Evolutionary conservation across 176 grass and related monocot genomes (phyloP).

Genomic region (Sorghum bicolor): Sorghum_bicolor_NCBIv3 NC_012875.2:32358001-32358500

Average conservation of each 20-base stretch:
- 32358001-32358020: constrained; percentile 50
- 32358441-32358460: constrained; percentile 93
- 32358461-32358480: constrained; percentile 97
- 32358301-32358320: constrained; percentile 76
- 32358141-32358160: constrained; percentile 91
- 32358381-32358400: constrained; percentile 89
- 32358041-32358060: constrained; percentile 75
- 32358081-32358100: constrained; percentile 96
- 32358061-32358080: constrained; percentile 83
- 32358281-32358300: constrained; percentile 98
- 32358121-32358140: constrained; percentile 86
- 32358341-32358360: constrained; percentile 91
- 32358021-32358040: constrained; percentile 50
- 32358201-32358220: constrained; percentile 96
- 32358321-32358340: constrained; percentile 88
- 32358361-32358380: constrained; percentile 86
- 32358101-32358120: constrained; percentile 91
- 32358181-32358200: constrained; percentile 98
- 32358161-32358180: constrained; percentile 87
- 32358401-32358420: constrained; percentile 83
- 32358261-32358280: constrained; percentile 92
- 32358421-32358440: constrained; percentile 95
- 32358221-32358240: constrained; percentile 97
- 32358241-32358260: constrained; percentile 96
- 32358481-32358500: constrained; percentile 97